Evolutionary conservation across 140 eudicot genomes (phyloP), one percentile per base, ranked within the genome.

Genomic region (Cichorium intybus): DNA sequence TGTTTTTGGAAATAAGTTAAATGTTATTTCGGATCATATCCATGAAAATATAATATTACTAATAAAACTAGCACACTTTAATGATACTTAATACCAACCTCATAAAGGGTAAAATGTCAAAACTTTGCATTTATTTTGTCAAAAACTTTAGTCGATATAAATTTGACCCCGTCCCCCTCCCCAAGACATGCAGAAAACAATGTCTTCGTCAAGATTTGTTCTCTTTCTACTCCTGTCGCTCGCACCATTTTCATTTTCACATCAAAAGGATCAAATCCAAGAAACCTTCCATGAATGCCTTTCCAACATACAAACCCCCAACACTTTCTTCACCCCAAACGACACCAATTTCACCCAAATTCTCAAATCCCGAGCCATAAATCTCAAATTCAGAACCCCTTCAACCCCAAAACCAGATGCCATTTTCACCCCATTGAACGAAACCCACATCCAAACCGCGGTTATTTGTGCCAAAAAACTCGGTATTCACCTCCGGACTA

Each of bases 391-490:
- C 3, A 41, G 43, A 33, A 21, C 26, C 2, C 20, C 27, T 3
- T n/a, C 41, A 0, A 58, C 51, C 7, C 69, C 76, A 0, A 66
- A 75, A 62, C 81, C 82, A 3, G 26, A 27, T 10, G 21, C 52
- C 29, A 79, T 79, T 10, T 45, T 69, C 61, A 75, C 80, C 9
- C 80, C 81, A 4, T 56, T 58, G 10, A 34, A 29, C 8, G 78
- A 74, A 57, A 50, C 67, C 26, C 81, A 79, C 7, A 62, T 79
- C 53, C 77, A 73, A 48, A 53, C 52, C 2, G 66, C 66, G 22
- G 77, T 79, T 0, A 14, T 27, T 7, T 79, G 84, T 55, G 77
- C 74, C 35, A 79, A 69, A 31, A 49, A 69, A 18, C 43, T 55
- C 15, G 41, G 70, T 1, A 58, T 64, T 16, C 81, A 63, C 5